phyloP scores from a whole-genome alignment of 2,329 filamentous ascomycete genomes.

The Coccinonectria pachysandricola region DNA sequence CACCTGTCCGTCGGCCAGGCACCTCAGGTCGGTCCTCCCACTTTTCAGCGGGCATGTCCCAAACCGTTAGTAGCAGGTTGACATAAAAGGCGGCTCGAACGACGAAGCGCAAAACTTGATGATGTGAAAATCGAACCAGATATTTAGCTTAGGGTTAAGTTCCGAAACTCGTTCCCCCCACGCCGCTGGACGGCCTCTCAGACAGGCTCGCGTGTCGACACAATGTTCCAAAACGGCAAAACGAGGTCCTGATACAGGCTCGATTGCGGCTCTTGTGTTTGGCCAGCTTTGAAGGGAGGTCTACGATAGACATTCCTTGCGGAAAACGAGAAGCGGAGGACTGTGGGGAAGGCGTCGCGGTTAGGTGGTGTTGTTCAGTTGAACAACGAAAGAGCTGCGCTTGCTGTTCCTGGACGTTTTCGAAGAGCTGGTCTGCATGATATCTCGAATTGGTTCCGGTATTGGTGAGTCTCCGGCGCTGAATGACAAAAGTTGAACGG shows the following conservation, averaged over 20 bases:
- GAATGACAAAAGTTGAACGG: constrained; percentile 8
- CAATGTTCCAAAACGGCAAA: constrained; percentile 37
- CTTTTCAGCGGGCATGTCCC: constrained; percentile 40
- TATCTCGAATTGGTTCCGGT: constrained; percentile 5
- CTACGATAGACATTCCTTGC: constrained; percentile 50
- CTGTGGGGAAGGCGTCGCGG: constrained; percentile 72
- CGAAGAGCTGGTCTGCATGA: constrained; percentile 9
- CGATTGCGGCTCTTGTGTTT: constrained; percentile 44
- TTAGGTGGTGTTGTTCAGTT: constrained; percentile 17
- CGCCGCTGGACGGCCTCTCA: constrained; percentile 29
- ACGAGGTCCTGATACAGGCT: constrained; percentile 49
- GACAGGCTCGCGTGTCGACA: constrained; percentile 26
- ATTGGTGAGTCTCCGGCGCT: constrained; percentile 10
- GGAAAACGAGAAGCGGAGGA: constrained; percentile 66
- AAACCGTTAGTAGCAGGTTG: constrained; percentile 20
- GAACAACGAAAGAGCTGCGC: constrained; percentile 35
- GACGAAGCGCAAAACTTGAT: constrained; percentile 65
- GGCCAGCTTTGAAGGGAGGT: constrained; percentile 29
- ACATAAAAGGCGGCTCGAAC: constrained; percentile 59
- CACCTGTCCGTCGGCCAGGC: constrained; percentile 35
- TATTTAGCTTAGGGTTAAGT: constrained; percentile 91
- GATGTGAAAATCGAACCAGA: constrained; percentile 59
- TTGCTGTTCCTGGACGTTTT: no score
- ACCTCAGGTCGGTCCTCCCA: constrained; percentile 25
- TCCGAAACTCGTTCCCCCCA: constrained; percentile 61